Percentiles rank a stretch among this genome's conserved stretches.
Evolutionary conservation across 495 filamentous ascomycete species (phyloP).

Genomic region (Neurospora tetraspora): DNA sequence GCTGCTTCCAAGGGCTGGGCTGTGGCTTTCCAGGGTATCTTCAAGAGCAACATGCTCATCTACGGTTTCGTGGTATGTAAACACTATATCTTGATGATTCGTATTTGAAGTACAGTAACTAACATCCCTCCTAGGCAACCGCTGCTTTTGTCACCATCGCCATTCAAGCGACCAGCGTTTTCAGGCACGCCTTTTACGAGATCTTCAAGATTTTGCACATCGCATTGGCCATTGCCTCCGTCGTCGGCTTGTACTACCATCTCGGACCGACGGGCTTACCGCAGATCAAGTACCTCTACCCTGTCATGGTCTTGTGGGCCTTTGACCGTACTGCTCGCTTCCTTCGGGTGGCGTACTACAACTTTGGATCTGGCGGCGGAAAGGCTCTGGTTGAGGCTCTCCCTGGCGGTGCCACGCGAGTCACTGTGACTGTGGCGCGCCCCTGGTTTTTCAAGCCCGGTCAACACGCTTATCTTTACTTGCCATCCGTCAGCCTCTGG

Average conservation of each 20-base stretch:
- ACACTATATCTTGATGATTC: not conserved
- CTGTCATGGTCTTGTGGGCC: conserved; percentile 54
- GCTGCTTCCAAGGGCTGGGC: conserved; percentile 35
- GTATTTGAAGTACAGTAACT: conserved; percentile 10
- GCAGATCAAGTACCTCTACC: conserved; percentile 51
- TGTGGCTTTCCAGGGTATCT: conserved; percentile 27
- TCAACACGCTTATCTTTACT: conserved; percentile 73
- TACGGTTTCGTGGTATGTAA: conserved; percentile 47
- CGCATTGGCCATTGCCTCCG: conserved; percentile 48
- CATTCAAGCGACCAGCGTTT: conserved; percentile 62
- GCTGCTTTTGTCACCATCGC: conserved; percentile 52
- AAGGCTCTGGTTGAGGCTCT: conserved; percentile 51
- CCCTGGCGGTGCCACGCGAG: conserved; percentile 53
- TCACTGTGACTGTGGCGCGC: conserved; percentile 68
- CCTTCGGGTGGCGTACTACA: conserved; percentile 50
- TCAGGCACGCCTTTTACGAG: conserved; percentile 87
- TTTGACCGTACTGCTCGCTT: conserved; percentile 52
- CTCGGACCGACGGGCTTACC: conserved; percentile 49
- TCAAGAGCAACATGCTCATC: conserved; percentile 29
- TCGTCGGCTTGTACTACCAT: conserved; percentile 63
- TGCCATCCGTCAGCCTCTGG: conserved; percentile 65
- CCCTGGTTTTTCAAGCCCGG: conserved; percentile 66
- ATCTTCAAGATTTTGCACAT: conserved; percentile 76
- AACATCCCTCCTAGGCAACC: conserved; percentile 30
- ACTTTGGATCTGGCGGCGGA: conserved; percentile 52